phyloP scores from a whole-genome alignment of 2,329 filamentous ascomycete species.

The Aspergillus proliferans region DNA sequence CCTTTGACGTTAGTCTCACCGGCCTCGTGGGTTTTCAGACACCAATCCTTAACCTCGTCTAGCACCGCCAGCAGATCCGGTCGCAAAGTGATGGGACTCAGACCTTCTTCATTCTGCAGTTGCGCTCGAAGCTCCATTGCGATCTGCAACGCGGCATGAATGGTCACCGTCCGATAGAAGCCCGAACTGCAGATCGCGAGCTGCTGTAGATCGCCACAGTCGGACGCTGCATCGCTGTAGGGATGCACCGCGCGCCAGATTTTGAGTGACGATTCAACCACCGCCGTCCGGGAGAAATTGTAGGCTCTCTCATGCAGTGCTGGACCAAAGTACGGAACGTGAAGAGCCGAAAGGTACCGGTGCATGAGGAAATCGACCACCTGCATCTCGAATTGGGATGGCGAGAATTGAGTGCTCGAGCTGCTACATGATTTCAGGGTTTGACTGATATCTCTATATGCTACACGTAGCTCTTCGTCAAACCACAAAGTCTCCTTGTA shows the following conservation, averaged over 20 bases:
- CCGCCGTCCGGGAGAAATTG: conserved; percentile 47
- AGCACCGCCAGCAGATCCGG: conserved; percentile 27
- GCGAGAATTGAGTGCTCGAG: neutral
- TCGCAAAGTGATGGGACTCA: conserved; percentile 20
- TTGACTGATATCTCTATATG: conserved; percentile 39
- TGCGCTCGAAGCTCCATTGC: conserved; percentile 20
- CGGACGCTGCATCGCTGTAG: conserved; percentile 4
- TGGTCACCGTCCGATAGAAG: conserved; percentile 10
- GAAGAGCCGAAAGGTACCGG: conserved; percentile 23
- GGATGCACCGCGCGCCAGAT: conserved; percentile 40
- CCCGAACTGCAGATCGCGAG: conserved; percentile 35
- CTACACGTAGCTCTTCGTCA: conserved; percentile 40
- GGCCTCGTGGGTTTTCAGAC: conserved; percentile 34
- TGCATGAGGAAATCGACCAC: conserved; percentile 23
- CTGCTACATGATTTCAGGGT: conserved; percentile 13
- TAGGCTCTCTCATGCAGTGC: conserved; percentile 18
- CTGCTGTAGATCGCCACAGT: conserved; percentile 31
- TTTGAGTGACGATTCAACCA: conserved; percentile 45
- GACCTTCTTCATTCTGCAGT: conserved; percentile 21
- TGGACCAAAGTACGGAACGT: conserved; percentile 21
- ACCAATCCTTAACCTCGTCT: conserved; percentile 38
- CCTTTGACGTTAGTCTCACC: conserved; percentile 54
- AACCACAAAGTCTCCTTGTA: conserved; percentile 20
- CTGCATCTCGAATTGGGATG: conserved; percentile 12
- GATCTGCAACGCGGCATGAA: conserved; percentile 18